Percentiles rank a stretch among this genome's conserved stretches.
phyloP scores from a whole-genome alignment of 768 basidiomycete species.

The Collybia sp. region DNA sequence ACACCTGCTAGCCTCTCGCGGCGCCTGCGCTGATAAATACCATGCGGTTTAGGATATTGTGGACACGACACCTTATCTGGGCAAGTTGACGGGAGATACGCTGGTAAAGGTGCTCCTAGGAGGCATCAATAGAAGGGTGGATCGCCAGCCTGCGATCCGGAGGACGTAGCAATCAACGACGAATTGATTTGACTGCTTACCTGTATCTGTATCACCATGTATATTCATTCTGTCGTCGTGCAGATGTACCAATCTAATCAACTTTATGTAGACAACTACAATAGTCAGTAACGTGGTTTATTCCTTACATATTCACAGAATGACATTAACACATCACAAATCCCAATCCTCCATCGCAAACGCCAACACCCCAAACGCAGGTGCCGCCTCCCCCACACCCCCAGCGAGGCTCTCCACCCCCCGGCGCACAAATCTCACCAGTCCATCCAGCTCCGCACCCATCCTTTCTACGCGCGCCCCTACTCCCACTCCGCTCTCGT shows the following conservation, averaged over 20 bases:
- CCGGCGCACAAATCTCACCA: conserved; percentile 64
- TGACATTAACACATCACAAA: conserved; percentile 20
- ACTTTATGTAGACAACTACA: too few relatives aligned
- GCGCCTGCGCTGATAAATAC: neutral
- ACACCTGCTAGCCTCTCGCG: neutral
- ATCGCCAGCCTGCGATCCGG: conserved; percentile 5
- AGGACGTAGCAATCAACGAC: neutral
- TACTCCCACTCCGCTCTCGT: conserved; percentile 45
- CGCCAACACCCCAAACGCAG: conserved; percentile 66
- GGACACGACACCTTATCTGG: conserved; percentile 56
- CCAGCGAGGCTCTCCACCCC: conserved; percentile 68
- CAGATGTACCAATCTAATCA: too few relatives aligned
- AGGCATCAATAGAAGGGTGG: conserved; percentile 51
- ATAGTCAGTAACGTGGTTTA: too few relatives aligned
- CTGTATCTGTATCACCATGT: too few relatives aligned
- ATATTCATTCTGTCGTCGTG: too few relatives aligned
- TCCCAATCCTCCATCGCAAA: conserved; percentile 84
- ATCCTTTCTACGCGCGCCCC: conserved; percentile 54
- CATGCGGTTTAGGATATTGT: conserved; percentile 52
- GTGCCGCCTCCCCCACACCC: conserved; percentile 52
- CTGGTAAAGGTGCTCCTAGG: conserved; percentile 63
- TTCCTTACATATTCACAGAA: neutral
- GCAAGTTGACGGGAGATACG: conserved; percentile 37
- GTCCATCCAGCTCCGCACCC: conserved; percentile 62
- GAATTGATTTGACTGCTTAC: too few relatives aligned